phyloP scores from a whole-genome alignment of 2,329 filamentous ascomycete species.

The Penicillium sp. region DNA sequence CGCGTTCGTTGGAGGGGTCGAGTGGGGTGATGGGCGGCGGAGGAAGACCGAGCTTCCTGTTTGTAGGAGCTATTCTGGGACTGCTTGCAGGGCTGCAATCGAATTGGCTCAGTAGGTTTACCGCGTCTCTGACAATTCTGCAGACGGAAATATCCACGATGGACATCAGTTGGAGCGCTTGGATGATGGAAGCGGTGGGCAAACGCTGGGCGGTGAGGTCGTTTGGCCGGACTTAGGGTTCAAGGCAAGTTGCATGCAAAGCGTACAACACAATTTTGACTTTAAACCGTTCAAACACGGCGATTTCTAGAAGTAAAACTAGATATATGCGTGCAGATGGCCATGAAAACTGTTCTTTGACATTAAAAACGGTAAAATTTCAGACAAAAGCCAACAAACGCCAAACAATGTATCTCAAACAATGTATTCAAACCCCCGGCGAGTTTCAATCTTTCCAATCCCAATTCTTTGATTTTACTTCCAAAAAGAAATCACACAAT shows the following conservation, averaged over 20 bases:
- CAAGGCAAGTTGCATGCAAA: not conserved
- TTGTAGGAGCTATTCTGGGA: not conserved
- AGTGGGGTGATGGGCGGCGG: not conserved
- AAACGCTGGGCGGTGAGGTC: constrained; percentile 6
- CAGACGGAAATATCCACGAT: not conserved
- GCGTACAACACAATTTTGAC: not conserved
- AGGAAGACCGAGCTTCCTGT: not conserved
- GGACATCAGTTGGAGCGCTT: not conserved
- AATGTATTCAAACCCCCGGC: not conserved
- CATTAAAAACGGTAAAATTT: not conserved
- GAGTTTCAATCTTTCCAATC: not conserved
- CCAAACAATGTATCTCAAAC: no score
- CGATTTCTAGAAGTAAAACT: not conserved
- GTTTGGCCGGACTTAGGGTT: constrained; percentile 10
- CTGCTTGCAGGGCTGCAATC: not conserved
- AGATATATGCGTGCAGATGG: not conserved
- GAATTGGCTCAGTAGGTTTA: not conserved
- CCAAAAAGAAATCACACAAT: not conserved
- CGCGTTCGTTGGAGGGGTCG: constrained; percentile 6
- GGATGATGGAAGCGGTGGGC: constrained; percentile 9
- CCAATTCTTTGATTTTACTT: not conserved
- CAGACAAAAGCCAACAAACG: not conserved
- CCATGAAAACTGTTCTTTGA: not conserved
- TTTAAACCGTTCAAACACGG: not conserved
- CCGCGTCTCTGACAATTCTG: not conserved